Evolutionary conservation across 495 filamentous ascomycete genomes (phyloP).

Genomic region (Xylaria sp.): DNA sequence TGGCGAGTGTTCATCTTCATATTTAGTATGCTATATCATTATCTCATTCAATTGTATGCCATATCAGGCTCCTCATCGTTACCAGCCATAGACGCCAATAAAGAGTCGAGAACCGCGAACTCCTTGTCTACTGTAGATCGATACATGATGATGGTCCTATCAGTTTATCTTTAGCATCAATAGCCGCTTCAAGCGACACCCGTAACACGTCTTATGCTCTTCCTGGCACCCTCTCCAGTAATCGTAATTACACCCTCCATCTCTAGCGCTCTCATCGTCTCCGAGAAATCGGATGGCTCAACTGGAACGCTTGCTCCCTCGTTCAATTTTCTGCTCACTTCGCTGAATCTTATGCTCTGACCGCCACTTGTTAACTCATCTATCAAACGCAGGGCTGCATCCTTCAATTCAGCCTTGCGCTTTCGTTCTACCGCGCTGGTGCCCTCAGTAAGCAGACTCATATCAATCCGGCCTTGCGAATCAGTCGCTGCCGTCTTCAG

Average conservation of each 20-base stretch:
- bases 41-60: conserved; percentile 8
- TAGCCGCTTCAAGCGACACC: conserved; percentile 41
- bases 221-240: conserved; percentile 82
- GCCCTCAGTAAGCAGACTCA: conserved; percentile 92
- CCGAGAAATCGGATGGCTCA: conserved; percentile 79
- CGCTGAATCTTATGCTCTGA: conserved; percentile 74
- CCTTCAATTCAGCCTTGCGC: conserved; percentile 83
- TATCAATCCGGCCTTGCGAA: conserved; percentile 92
- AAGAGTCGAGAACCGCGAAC: background rate
- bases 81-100: background rate
- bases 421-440: conserved; percentile 83
- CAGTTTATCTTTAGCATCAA: background rate
- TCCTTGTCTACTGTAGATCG: background rate
- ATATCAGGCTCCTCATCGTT: background rate
- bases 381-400: conserved; percentile 71
- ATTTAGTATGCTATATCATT: background rate
- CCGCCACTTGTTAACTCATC: conserved; percentile 79
- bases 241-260: conserved; percentile 84
- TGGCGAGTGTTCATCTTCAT: background rate
- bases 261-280: conserved; percentile 80
- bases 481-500: conserved; percentile 97
- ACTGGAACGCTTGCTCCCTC: conserved; percentile 78
- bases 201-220: conserved; percentile 79
- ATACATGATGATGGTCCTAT: background rate
- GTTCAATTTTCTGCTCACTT: conserved; percentile 73